These are phyloP conservation scores for Rhizoctonia solani DNA, from an alignment of 1,284 basidiomycete species.

Conservation along the genomic window DNA sequence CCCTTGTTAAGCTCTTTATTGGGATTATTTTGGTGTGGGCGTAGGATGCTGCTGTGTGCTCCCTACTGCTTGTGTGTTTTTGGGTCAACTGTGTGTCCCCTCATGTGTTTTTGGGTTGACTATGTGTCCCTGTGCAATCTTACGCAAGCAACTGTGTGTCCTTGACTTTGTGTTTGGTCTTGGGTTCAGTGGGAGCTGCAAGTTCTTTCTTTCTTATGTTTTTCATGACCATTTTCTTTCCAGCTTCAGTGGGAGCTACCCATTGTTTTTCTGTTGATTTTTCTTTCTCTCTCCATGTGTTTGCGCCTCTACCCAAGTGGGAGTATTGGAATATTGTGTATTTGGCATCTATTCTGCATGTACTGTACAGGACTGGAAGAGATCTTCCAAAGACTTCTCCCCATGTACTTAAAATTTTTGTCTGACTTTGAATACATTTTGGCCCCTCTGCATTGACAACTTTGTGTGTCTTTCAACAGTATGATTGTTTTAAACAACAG, in stretches of 20 bases:
- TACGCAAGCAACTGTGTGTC: no score
- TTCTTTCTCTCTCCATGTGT: background rate
- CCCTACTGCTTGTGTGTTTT: background rate
- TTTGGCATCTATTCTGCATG: background rate
- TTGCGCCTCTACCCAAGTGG: background rate
- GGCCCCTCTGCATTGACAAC: no score
- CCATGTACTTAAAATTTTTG: no score
- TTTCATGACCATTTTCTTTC: background rate
- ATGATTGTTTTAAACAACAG: background rate
- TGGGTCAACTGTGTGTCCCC: background rate
- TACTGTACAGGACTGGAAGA: background rate
- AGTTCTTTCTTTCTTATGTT: background rate
- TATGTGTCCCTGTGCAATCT: background rate
- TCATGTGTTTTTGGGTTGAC: background rate
- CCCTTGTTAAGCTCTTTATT: background rate
- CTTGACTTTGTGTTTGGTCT: background rate
- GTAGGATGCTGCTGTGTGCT: background rate
- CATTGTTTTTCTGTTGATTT: background rate
- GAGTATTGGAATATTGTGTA: background rate
- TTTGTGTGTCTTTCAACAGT: no score
- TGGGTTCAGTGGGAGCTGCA: background rate
- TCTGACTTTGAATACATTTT: no score
- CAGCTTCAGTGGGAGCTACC: slow-evolving; percentile 3
- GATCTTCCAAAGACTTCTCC: no score
- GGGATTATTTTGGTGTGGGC: background rate